Evolutionary conservation across 176 grass and related monocot species (phyloP).

Genomic region (Oryza glaberrima): DNA sequence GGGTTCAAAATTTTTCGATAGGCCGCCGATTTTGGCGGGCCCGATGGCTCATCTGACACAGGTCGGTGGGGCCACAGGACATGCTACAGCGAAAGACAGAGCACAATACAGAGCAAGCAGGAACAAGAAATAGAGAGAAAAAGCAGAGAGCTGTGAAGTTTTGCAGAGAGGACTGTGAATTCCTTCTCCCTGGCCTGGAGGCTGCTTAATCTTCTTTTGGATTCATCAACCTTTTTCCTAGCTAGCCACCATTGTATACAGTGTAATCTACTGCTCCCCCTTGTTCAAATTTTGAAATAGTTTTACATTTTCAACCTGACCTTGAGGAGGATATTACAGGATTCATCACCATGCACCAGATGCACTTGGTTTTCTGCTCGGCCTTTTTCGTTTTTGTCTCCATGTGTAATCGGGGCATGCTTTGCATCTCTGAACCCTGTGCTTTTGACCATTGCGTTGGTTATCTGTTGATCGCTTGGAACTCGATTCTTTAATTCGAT

Average conservation of each 20-base stretch:
- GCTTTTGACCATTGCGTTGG: conserved; percentile 5
- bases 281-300: conserved; percentile 43
- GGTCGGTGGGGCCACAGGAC: background rate
- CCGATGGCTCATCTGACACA: conserved; percentile 27
- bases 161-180: conserved; percentile 33
- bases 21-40: conserved; percentile 48
- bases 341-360: conserved; percentile 10
- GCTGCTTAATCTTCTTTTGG: background rate
- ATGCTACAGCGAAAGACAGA: background rate
- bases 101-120: background rate
- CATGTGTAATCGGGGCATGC: background rate
- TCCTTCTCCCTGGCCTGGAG: conserved; percentile 29
- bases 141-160: conserved; percentile 18
- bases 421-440: conserved; percentile 19
- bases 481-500: background rate
- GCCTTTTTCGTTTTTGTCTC: background rate
- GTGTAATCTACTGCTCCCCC: conserved; percentile 29
- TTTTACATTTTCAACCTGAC: conserved; percentile 2
- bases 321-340: conserved; percentile 1
- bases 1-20: conserved; percentile 25
- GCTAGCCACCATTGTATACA: conserved; percentile 41
- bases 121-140: conserved; percentile 1
- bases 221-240: conserved; percentile 8
- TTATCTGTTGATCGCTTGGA: background rate
- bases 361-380: conserved; percentile 17